Conservation (phyloP, 805 yeast species). For the Suhomyces tanzawaensis region DNA sequence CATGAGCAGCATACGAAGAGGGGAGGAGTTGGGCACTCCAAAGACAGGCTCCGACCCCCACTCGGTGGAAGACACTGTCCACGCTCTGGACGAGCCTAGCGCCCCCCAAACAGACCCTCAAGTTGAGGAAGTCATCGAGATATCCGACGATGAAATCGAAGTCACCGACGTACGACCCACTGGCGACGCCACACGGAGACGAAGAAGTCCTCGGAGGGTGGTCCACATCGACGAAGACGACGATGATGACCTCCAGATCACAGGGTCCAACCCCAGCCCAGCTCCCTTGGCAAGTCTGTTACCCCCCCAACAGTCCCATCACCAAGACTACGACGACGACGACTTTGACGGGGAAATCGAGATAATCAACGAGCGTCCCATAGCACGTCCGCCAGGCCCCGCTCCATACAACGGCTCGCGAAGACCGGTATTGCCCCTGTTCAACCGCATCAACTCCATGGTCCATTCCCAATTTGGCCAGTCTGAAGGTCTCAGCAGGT, state of each 20-base stretch:
- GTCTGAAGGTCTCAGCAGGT: neutral
- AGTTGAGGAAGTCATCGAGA: slow-evolving; percentile 2
- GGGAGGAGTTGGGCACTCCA: neutral
- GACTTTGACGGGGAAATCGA: slow-evolving; percentile 25
- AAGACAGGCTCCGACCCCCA: neutral
- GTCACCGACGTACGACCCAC: neutral
- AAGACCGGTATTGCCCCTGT: neutral
- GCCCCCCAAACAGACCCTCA: neutral
- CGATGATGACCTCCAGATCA: slow-evolving; percentile 9
- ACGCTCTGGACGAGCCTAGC: no score
- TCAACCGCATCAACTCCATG: neutral
- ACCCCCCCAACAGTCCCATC: no score
- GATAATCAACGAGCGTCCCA: slow-evolving; percentile 22
- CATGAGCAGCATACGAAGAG: neutral
- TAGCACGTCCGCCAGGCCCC: slow-evolving; percentile 5
- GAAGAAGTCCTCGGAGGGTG: neutral
- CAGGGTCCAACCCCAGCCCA: slow-evolving; percentile 8
- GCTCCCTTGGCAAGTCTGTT: slow-evolving; percentile 1
- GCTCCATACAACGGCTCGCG: neutral
- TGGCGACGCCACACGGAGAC: neutral
- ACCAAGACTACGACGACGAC: slow-evolving; percentile 12
- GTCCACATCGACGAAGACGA: slow-evolving; percentile 1
- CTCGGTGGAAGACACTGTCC: no score
- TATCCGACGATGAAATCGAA: slow-evolving; percentile 8
- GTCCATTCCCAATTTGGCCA: neutral